Conservation (phyloP, 2,329 filamentous ascomycete genomes). For the Phyllosticta citribraziliensis region DNA sequence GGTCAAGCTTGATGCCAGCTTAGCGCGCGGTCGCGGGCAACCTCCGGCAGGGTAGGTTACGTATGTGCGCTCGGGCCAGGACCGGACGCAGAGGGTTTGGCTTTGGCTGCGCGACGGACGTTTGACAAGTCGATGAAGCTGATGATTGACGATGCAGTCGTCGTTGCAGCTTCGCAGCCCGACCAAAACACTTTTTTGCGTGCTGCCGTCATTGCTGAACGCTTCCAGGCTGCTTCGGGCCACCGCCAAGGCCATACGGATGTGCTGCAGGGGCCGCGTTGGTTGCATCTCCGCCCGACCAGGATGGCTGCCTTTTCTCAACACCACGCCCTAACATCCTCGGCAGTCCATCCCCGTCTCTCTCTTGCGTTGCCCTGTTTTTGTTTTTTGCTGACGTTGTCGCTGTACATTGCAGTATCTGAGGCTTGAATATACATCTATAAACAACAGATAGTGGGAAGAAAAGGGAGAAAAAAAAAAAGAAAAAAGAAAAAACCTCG, state of each 20-base stretch:
- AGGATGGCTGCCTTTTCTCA: background rate
- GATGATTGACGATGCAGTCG: background rate
- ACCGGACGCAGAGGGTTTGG: background rate
- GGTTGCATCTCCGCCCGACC: background rate
- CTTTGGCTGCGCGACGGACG: background rate
- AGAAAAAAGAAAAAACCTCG: background rate
- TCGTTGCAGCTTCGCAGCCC: background rate
- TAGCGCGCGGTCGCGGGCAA: slow-evolving; percentile 7
- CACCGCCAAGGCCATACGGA: background rate
- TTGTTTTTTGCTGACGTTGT: background rate
- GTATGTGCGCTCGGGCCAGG: background rate
- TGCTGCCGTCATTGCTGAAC: background rate
- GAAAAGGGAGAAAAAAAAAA: background rate
- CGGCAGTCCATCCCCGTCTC: background rate
- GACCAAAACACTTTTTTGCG: background rate
- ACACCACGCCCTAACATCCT: background rate
- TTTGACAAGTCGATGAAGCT: background rate
- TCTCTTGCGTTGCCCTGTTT: no score
- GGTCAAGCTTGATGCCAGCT: slow-evolving; percentile 6
- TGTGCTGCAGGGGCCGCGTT: background rate
- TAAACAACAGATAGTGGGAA: no score
- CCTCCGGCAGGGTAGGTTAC: slow-evolving; percentile 7
- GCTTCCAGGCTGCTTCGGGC: background rate
- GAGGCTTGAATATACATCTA: no score
- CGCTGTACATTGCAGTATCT: background rate